Conservation (phyloP, 345 rosid genomes). For the Ceriops zippeliana region DNA sequence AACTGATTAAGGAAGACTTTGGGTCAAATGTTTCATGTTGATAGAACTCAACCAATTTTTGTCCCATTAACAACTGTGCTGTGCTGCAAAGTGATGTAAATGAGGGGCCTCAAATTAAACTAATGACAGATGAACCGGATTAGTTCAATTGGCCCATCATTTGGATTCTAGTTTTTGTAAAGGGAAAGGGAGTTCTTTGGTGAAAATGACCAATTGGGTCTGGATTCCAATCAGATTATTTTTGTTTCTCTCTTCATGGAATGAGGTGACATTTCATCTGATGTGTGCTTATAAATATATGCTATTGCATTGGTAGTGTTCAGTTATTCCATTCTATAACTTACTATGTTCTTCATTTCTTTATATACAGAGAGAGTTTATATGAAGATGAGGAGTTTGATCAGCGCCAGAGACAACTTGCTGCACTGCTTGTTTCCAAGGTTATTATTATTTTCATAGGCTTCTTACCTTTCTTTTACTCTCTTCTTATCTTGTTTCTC, state of each 20-base stretch:
- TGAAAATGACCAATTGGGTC: background rate
- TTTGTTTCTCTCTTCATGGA: too few species aligned
- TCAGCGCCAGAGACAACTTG: conserved; percentile 87
- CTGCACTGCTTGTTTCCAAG: conserved; percentile 91
- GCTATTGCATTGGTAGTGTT: background rate
- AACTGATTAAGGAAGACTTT: background rate
- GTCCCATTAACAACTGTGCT: too few species aligned
- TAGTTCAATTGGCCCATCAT: too few species aligned
- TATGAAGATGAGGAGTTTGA: conserved; percentile 97
- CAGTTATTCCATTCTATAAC: background rate
- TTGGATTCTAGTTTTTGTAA: too few species aligned
- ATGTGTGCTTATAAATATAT: too few species aligned
- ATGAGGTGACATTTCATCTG: too few species aligned
- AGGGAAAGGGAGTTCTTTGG: too few species aligned
- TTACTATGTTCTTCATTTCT: conserved; percentile 1
- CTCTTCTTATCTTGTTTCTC: background rate
- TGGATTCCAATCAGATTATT: background rate
- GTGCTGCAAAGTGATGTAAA: too few species aligned
- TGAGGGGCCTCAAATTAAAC: too few species aligned
- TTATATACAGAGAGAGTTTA: conserved; percentile 67
- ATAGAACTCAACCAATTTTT: background rate
- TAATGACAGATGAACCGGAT: too few species aligned
- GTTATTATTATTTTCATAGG: conserved; percentile 20
- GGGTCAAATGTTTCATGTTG: background rate
- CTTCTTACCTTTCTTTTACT: background rate